phyloP scores from a whole-genome alignment of 1,284 basidiomycete species.

The Porogramme epimiltina region DNA sequence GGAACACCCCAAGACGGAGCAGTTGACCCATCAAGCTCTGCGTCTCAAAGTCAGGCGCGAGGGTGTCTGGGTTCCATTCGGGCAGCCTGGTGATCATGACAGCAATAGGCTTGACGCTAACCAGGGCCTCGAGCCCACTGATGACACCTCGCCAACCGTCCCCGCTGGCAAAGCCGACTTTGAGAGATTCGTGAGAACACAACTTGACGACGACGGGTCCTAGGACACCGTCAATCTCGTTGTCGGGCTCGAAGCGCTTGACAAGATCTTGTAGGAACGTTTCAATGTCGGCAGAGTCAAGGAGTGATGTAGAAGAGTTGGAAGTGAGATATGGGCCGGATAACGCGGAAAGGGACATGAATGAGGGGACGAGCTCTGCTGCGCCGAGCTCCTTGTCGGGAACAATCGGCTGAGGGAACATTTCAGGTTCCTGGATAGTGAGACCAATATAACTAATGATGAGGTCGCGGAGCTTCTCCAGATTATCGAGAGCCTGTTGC shows the following conservation, averaged over 20 bases:
- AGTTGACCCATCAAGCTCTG: constrained; percentile 79
- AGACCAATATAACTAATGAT: constrained; percentile 91
- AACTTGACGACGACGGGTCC: constrained; percentile 59
- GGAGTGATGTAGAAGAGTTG: constrained; percentile 39
- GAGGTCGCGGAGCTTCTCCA: constrained; percentile 79
- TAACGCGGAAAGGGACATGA: constrained; percentile 70
- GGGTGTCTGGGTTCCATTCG: constrained; percentile 70
- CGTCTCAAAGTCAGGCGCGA: constrained; percentile 64
- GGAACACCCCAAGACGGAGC: constrained; percentile 81
- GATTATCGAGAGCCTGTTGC: constrained; percentile 57
- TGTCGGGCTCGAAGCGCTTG: constrained; percentile 60
- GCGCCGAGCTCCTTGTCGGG: constrained; percentile 74
- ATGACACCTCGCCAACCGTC: constrained; percentile 89
- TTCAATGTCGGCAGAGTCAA: constrained; percentile 60
- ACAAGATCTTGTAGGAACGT: constrained; percentile 75
- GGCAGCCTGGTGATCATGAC: constrained; percentile 72
- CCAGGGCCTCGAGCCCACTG: constrained; percentile 79
- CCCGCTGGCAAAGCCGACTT: constrained; percentile 67
- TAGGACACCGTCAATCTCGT: constrained; percentile 43
- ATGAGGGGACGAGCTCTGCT: constrained; percentile 73
- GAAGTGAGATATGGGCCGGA: constrained; percentile 63
- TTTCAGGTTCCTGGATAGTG: constrained; percentile 87
- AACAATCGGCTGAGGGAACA: constrained; percentile 89
- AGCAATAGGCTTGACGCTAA: constrained; percentile 84
- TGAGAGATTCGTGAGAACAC: constrained; percentile 63